phyloP scores from a whole-genome alignment of 2,329 filamentous ascomycete genomes.

The Aspergillus hiratsukae region DNA sequence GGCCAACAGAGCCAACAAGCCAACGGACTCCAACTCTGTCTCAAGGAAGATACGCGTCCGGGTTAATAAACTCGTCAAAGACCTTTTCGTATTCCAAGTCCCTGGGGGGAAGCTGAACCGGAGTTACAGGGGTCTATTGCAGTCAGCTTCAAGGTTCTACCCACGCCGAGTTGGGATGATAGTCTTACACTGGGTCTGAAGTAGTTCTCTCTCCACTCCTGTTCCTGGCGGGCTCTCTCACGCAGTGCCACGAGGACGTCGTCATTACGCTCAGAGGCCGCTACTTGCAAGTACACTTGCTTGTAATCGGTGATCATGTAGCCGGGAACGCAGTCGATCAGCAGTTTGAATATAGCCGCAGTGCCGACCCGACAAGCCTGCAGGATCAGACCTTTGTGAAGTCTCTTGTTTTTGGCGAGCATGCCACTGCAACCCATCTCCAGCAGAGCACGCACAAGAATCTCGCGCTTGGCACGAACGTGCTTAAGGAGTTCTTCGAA shows the following conservation, averaged over 20 bases:
- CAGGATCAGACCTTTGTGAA: constrained; percentile 4
- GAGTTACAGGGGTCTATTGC: neutral
- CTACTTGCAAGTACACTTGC: constrained; percentile 16
- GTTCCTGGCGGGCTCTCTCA: constrained; percentile 20
- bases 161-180: neutral
- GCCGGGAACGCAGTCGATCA: constrained; percentile 27
- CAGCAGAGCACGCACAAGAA: constrained; percentile 9
- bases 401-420: constrained; percentile 1
- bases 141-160: neutral
- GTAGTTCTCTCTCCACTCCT: neutral
- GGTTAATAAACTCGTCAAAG: neutral
- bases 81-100: neutral
- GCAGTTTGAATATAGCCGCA: constrained; percentile 2
- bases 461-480: constrained; percentile 1
- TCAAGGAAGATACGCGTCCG: neutral
- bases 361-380: constrained; percentile 8
- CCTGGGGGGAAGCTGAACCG: neutral
- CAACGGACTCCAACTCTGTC: neutral
- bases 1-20: neutral
- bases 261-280: constrained; percentile 21
- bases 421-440: constrained; percentile 12
- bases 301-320: constrained; percentile 20
- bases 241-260: constrained; percentile 29
- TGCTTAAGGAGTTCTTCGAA: constrained; percentile 7
- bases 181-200: neutral